These are phyloP conservation scores for Trichomonas tenax DNA, from an alignment of 208 protist species.

Conservation along the genomic window DNA sequence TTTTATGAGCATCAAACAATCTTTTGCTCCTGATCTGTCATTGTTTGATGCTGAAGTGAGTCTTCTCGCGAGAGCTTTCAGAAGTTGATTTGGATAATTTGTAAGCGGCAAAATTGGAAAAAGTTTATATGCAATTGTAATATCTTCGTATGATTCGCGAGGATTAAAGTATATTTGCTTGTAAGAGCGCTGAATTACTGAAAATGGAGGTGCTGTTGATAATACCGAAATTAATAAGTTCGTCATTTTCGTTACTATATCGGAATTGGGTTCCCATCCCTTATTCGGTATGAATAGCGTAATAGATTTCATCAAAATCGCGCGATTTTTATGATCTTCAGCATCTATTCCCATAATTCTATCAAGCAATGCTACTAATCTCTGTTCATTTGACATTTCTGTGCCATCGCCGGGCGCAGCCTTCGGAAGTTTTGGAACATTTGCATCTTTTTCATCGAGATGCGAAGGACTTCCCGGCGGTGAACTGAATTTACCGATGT, in stretches of 20 bases:
- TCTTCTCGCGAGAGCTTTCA: neutral
- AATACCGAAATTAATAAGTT: neutral
- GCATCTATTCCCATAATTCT: neutral
- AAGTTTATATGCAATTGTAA: neutral
- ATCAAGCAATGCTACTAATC: neutral
- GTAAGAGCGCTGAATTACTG: neutral
- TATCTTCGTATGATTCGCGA: neutral
- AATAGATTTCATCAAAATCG: neutral
- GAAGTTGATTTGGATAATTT: neutral
- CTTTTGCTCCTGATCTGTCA: neutral
- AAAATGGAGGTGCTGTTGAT: neutral
- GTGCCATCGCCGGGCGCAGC: neutral
- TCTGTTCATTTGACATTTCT: neutral
- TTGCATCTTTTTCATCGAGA: no score
- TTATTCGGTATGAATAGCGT: neutral
- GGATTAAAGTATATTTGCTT: neutral
- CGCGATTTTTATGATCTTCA: neutral
- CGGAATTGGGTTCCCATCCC: neutral
- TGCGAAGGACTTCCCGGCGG: no score
- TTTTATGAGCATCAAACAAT: neutral
- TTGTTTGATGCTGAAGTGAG: neutral
- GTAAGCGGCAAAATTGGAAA: neutral
- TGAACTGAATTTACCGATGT: no score
- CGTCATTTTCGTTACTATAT: neutral
- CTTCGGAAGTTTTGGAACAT: no score